Evolutionary conservation across 768 basidiomycete genomes (phyloP).

Genomic region (Gloeophyllum trabeum): DNA sequence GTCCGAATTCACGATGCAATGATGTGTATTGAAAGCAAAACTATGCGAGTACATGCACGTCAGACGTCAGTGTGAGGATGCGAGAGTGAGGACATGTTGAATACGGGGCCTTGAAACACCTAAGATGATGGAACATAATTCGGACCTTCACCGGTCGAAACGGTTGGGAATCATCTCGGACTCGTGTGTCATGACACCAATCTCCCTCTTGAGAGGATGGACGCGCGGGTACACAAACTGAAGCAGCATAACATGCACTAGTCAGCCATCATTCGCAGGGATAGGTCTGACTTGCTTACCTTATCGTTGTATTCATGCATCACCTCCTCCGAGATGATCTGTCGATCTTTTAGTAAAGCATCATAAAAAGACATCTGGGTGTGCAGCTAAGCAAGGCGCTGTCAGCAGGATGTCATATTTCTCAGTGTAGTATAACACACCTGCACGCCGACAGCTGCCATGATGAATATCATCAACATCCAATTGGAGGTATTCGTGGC

Average conservation of each 20-base stretch:
- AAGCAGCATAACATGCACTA: background rate
- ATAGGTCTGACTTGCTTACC: slow-evolving; percentile 26
- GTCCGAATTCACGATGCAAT: no score
- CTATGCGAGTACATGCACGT: no score
- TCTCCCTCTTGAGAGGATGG: slow-evolving; percentile 67
- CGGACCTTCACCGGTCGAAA: no score
- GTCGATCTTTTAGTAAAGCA: slow-evolving; percentile 60
- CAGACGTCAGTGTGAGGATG: no score
- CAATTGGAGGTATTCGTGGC: slow-evolving; percentile 63
- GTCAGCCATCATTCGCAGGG: slow-evolving; percentile 1
- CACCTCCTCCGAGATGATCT: slow-evolving; percentile 67
- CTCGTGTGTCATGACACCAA: slow-evolving; percentile 78
- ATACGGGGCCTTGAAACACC: no score
- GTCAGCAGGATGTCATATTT: background rate
- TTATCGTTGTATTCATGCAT: slow-evolving; percentile 77
- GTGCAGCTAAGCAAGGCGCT: slow-evolving; percentile 28
- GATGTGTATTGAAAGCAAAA: no score
- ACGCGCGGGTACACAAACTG: slow-evolving; percentile 82
- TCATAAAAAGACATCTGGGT: slow-evolving; percentile 44
- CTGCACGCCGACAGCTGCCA: slow-evolving; percentile 57
- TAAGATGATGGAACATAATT: no score
- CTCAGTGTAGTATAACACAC: slow-evolving; percentile 23
- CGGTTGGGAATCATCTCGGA: slow-evolving; percentile 55
- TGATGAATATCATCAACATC: slow-evolving; percentile 58
- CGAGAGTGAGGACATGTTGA: no score